Evolutionary conservation across 2,329 filamentous ascomycete species (phyloP).

Genomic region (Orbilia brochopaga): DNA sequence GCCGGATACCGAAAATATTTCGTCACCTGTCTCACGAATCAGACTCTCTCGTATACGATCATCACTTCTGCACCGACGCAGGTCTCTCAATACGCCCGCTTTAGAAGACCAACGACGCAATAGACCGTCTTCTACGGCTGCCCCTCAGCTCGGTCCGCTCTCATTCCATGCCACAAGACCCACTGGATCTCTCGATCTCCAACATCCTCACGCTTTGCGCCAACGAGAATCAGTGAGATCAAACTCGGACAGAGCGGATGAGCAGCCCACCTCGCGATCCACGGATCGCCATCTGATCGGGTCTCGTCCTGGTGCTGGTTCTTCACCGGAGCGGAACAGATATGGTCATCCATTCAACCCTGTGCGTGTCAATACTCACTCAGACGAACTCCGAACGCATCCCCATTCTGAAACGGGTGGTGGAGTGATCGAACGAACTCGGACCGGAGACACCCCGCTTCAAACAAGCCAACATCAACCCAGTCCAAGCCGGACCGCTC

Average conservation of each 20-base stretch:
- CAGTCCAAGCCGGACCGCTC: conserved; percentile 4
- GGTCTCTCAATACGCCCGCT: conserved; percentile 15
- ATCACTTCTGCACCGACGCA: conserved; percentile 25
- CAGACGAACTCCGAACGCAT: conserved; percentile 15
- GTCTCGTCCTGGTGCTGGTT: neutral
- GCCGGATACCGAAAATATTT: neutral
- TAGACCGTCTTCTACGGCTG: conserved; percentile 29
- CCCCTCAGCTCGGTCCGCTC: conserved; percentile 20
- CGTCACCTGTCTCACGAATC: conserved; percentile 11
- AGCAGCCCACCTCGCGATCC: conserved; percentile 1
- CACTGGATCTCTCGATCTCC: conserved; percentile 31
- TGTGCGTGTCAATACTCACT: conserved; percentile 2
- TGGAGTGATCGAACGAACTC: conserved; percentile 5
- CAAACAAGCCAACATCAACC: conserved; percentile 9
- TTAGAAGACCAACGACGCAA: conserved; percentile 18
- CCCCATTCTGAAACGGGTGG: conserved; percentile 6
- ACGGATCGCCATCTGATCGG: neutral
- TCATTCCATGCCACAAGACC: conserved; percentile 21
- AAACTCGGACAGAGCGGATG: conserved; percentile 4
- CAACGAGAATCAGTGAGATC: neutral
- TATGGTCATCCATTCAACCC: conserved; percentile 15
- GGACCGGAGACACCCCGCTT: neutral
- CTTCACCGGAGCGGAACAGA: conserved; percentile 8
- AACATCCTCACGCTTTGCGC: neutral
- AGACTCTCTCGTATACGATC: conserved; percentile 32